These are phyloP conservation scores for Starmerella tilneyi DNA, from an alignment of 805 yeast species.

Conservation along the genomic window DNA sequence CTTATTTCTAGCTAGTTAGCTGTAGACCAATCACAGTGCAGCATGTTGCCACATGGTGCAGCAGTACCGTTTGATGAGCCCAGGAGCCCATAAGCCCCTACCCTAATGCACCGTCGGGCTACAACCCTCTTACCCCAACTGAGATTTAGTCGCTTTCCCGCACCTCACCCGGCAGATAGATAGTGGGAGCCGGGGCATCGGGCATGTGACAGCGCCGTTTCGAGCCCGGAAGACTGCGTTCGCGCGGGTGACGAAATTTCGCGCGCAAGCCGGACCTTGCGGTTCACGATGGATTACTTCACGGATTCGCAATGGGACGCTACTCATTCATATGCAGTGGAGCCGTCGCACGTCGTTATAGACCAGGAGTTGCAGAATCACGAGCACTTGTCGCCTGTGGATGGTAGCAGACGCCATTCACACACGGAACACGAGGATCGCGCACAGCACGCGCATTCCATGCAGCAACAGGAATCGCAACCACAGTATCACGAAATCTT, in stretches of 20 bases:
- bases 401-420: neutral
- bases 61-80: neutral
- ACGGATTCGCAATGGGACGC: slow-evolving; percentile 4
- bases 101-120: neutral
- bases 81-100: neutral
- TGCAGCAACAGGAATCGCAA: neutral
- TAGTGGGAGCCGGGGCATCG: no score
- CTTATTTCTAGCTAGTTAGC: neutral
- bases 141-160: neutral
- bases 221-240: no score
- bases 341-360: neutral
- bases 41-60: slow-evolving; percentile 2
- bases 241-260: no score
- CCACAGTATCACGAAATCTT: slow-evolving; percentile 3
- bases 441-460: neutral
- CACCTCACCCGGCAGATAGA: no score
- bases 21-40: neutral
- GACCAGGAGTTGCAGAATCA: neutral
- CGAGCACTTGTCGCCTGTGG: neutral
- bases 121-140: neutral
- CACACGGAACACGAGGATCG: neutral
- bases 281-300: slow-evolving; percentile 1
- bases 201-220: neutral
- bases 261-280: neutral
- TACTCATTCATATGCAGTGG: neutral